Evolutionary conservation across 768 basidiomycete genomes (phyloP).

Genomic region (Rhodosporidiobolus odoratus): DNA sequence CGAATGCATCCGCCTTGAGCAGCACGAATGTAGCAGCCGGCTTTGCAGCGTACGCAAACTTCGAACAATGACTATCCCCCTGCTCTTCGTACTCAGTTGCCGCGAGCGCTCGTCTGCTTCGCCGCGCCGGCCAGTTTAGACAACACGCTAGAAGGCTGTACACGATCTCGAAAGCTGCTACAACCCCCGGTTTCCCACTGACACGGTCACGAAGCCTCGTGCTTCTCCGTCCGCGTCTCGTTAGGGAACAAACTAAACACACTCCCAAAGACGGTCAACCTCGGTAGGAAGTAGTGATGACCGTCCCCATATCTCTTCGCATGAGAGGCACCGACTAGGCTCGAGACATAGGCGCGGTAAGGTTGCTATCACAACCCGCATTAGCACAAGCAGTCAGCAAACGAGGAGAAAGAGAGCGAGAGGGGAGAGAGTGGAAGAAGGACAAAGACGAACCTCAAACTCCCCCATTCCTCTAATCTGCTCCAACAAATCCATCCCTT

Average conservation of each 20-base stretch:
- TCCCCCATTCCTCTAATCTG: neutral
- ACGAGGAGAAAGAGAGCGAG: neutral
- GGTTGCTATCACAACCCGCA: neutral
- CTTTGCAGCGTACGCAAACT: too few species aligned
- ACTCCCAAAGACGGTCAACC: neutral
- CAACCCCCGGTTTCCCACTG: too few species aligned
- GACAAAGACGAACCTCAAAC: constrained; percentile 3
- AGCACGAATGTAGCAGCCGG: too few species aligned
- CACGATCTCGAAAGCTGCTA: too few species aligned
- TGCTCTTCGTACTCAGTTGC: too few species aligned
- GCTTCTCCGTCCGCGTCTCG: too few species aligned
- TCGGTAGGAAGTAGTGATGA: neutral
- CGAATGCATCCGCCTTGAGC: too few species aligned
- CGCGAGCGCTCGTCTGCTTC: too few species aligned
- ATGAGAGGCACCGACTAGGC: neutral
- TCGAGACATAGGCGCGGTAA: neutral
- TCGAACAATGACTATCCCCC: too few species aligned
- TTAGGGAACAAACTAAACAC: neutral
- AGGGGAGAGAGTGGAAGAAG: neutral
- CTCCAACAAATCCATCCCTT: constrained; percentile 2
- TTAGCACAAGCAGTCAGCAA: neutral
- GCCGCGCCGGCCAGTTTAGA: too few species aligned
- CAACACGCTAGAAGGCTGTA: too few species aligned
- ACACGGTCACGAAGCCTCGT: too few species aligned
- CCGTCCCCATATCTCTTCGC: neutral